Evolutionary conservation across 2,329 filamentous ascomycete genomes (phyloP), one percentile per base, ranked within the genome.

Genomic region (Aspergillus sp.): DNA sequence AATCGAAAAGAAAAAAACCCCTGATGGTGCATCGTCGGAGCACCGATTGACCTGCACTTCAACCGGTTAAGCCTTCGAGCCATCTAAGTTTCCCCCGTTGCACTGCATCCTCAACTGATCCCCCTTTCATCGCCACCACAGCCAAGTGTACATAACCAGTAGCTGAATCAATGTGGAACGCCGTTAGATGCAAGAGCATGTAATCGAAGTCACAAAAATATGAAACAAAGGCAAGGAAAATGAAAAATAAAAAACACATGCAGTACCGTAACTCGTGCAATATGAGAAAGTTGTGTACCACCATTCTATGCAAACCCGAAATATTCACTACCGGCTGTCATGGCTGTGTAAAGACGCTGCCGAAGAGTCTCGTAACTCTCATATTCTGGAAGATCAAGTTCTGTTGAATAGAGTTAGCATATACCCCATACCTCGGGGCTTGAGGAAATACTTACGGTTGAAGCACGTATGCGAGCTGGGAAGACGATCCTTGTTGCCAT

Each of bases 401-500:
- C 90, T 95, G 66, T 47, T 42, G 37, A 44, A 35, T 5, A 27
- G 36, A 41, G 57, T 77, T 60, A 76, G 69, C 42, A 43, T 44
- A 33, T 12, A 26, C 27, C 7, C 19, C n/a, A 33, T 43, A 19
- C 8, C 30, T 40, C 37, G 29, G 7, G 29, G 39, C 7, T 33
- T 6, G 27, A 19, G 33, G 12, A 32, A 31, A 42, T 49, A 86
- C 88, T 86, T 81, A 95, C 90, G 93, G 68, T 98, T 98, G 74
- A 98, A 98, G 76, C 93, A 98, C 51, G 93, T 98, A 69, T 98
- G 94, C 58, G 90, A 95, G 59, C 88, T 95, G 44, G 93, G 93
- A 52, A 98, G 78, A 54, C 93, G 86, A 62, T 96, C 88, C 71
- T 96, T 97, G 75, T 86, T 91, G 58, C 91, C 90, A 70, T 95